These are phyloP conservation scores for Komagataella pastoris DNA, from an alignment of 805 yeast species.

Conservation along the genomic window DNA sequence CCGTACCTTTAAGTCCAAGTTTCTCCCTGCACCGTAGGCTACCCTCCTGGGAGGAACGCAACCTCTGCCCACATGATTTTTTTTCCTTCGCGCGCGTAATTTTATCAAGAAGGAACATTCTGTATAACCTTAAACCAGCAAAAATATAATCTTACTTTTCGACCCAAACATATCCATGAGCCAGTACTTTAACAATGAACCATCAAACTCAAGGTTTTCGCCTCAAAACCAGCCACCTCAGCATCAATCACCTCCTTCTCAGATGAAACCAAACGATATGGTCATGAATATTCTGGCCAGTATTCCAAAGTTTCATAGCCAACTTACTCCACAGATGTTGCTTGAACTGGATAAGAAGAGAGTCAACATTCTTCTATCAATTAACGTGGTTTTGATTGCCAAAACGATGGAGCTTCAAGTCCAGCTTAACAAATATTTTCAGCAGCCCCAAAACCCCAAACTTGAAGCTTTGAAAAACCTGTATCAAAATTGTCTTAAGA, in stretches of 20 bases:
- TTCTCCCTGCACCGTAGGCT: too few species aligned
- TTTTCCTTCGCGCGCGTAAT: not conserved
- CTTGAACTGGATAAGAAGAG: constrained; percentile 18
- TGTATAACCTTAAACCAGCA: not conserved
- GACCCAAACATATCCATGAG: not conserved
- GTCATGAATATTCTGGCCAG: not conserved
- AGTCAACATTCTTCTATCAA: constrained; percentile 19
- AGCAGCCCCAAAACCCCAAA: constrained; percentile 6
- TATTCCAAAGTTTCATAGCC: not conserved
- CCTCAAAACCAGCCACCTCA: not conserved
- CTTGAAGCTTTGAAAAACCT: constrained; percentile 9
- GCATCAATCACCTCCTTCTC: not conserved
- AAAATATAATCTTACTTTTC: not conserved
- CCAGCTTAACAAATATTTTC: constrained; percentile 10
- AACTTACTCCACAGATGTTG: not conserved
- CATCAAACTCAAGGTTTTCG: not conserved
- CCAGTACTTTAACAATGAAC: not conserved
- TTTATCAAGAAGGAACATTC: not conserved
- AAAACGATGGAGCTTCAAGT: constrained; percentile 16
- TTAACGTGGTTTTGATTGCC: constrained; percentile 18
- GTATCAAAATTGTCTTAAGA: constrained; percentile 19
- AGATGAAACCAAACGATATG: not conserved
- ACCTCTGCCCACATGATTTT: not conserved
- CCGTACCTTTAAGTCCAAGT: too few species aligned
- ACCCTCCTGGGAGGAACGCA: not conserved